Evolutionary conservation across 75 land plant genomes (phyloP).

Genomic region (Selaginella tamariscina): DNA sequence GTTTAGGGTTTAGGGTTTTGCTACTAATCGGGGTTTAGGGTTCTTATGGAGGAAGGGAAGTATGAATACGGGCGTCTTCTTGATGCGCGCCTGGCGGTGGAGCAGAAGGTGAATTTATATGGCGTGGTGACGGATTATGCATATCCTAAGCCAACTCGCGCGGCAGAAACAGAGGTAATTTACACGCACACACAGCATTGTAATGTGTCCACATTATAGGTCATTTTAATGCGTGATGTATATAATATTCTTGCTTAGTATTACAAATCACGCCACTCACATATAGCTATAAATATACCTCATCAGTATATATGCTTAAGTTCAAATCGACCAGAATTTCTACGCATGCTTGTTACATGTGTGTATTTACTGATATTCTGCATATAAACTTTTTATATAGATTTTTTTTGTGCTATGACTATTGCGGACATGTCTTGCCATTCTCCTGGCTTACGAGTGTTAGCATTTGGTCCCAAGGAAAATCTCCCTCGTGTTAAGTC

Average conservation of each 20-base stretch:
- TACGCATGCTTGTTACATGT: not conserved
- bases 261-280: not conserved
- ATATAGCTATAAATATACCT: not conserved
- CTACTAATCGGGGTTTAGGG: not conserved
- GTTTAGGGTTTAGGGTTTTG: too few relatives aligned
- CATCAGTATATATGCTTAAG: not conserved
- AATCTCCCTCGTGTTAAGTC: conserved; percentile 41
- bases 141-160: conserved; percentile 33
- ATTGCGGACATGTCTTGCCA: conserved; percentile 46
- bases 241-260: not conserved
- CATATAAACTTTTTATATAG: conserved; percentile 22
- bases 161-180: conserved; percentile 34
- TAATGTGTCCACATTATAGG: not conserved
- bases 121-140: conserved; percentile 46
- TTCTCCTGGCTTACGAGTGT: conserved; percentile 32
- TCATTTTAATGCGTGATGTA: not conserved
- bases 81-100: conserved; percentile 33
- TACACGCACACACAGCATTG: not conserved
- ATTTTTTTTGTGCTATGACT: conserved; percentile 45
- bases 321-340: not conserved
- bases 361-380: not conserved
- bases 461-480: conserved; percentile 38
- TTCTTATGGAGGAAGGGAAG: not conserved
- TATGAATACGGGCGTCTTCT: conserved; percentile 35
- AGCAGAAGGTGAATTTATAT: conserved; percentile 47